Evolutionary conservation across 345 rosid genomes (phyloP), one percentile per base, ranked within the genome.

Genomic region (Nephelium lappaceum): DNA sequence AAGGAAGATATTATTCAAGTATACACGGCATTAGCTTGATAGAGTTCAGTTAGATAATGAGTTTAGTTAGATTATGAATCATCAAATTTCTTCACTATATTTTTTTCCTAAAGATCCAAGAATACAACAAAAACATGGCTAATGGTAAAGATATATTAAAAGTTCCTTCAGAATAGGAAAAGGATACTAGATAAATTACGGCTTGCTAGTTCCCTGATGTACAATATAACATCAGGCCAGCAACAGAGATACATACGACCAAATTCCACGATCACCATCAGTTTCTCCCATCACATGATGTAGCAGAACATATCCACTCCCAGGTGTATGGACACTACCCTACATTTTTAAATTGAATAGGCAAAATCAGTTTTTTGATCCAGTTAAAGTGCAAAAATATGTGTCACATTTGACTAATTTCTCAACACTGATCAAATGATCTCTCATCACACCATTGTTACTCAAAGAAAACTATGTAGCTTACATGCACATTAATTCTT

Each of bases 271-370:
- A 78, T 89, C 91, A 67, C 93, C 93, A 77, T 92, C 89, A 63
- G 95, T 88, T 86, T 91, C 98, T 82, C 98, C 98, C 98, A 93
- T 92, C 85, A 92, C 90, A 81, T 93, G 98, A 88, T 93, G 97
- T 76, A 93, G 90, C 83, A 93, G 86, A 76, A 93, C 98, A 87
- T 95, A 95, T 82, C 98, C 98, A 87, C 95, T 93, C 73, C 98
- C 98, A 47, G 97, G 93, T 74, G 97, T 87, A 68, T 79, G 83
- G 47, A 88, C 84, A 68, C 91, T 88, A 43, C 86, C 94, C 97
- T 94, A 85, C 70, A 74, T 49, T 57, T 77, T 47, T 38, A 47
- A 58, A 41, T 60, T 81, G 71, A 78, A 81, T 67, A 42, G 67
- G 67, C 49, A 60, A 78, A 76, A 78, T 67, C 53, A 76, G 1